phyloP scores from a whole-genome alignment of 2,329 filamentous ascomycete genomes.

The Colletotrichum sidae region DNA sequence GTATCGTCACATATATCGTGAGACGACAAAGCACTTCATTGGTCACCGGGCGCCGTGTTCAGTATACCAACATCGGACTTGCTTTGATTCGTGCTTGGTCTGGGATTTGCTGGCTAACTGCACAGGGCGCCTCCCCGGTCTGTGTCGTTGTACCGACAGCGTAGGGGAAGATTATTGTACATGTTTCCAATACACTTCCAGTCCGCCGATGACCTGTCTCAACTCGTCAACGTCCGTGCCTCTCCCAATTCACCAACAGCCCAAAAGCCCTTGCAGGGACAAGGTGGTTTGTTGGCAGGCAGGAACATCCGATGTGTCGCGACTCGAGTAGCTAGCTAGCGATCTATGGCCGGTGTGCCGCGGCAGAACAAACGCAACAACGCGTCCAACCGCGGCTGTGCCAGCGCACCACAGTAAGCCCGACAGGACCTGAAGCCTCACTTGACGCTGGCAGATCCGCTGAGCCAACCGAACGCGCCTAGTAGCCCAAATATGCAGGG shows the following conservation, averaged over 20 bases:
- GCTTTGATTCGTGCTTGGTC: conserved; percentile 8
- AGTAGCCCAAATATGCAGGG: not conserved
- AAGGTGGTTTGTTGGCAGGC: not conserved
- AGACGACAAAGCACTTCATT: not conserved
- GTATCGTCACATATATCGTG: conserved; percentile 8
- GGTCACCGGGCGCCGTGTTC: not conserved
- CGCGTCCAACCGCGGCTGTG: conserved; percentile 8
- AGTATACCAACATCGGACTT: conserved; percentile 17
- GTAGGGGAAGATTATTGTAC: conserved; percentile 11
- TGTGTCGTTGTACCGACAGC: conserved; percentile 9
- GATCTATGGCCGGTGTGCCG: not conserved
- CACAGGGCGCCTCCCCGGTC: conserved; percentile 21
- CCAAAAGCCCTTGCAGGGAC: not conserved
- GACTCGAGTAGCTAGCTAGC: not conserved
- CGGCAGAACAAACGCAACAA: conserved; percentile 14
- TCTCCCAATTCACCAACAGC: not conserved
- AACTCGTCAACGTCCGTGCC: not conserved
- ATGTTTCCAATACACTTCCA: not conserved
- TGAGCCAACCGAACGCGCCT: not conserved
- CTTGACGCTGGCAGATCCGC: conserved; percentile 20
- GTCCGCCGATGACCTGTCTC: not conserved
- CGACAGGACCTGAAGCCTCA: conserved; percentile 14
- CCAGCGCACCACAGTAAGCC: not conserved
- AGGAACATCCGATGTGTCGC: conserved; percentile 12
- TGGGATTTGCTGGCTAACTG: conserved; percentile 21